Percentiles rank a stretch among this genome's conserved stretches.
These are phyloP conservation scores for Aspergillus fijiensis DNA, from an alignment of 2,329 filamentous ascomycete genomes.

Conservation along the genomic window DNA sequence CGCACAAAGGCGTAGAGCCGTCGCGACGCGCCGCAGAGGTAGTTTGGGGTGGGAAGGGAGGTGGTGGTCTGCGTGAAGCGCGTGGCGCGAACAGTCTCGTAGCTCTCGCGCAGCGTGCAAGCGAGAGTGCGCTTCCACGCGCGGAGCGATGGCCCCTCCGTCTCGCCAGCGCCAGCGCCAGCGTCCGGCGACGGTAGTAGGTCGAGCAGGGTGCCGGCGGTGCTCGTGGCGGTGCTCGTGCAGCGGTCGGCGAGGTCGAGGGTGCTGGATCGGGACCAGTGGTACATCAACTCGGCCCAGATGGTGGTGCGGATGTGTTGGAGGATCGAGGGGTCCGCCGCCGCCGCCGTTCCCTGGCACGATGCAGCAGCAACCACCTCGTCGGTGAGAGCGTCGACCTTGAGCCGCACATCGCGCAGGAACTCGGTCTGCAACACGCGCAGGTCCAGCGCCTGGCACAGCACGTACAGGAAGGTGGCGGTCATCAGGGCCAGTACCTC, in stretches of 20 bases:
- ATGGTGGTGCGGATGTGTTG: not conserved
- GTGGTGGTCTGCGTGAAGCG: slow-evolving; percentile 20
- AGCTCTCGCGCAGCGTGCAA: slow-evolving; percentile 3
- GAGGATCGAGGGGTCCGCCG: not conserved
- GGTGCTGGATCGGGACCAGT: slow-evolving; percentile 16
- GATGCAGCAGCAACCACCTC: not conserved
- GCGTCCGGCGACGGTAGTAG: not conserved
- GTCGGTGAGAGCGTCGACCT: slow-evolving; percentile 10
- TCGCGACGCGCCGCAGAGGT: slow-evolving; percentile 33
- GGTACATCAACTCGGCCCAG: slow-evolving; percentile 19
- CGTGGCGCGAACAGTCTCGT: slow-evolving; percentile 13
- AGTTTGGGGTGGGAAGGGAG: not conserved
- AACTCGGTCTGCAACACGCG: slow-evolving; percentile 33
- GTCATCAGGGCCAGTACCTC: slow-evolving; percentile 58
- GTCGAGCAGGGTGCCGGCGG: slow-evolving; percentile 9
- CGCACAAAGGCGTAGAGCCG: slow-evolving; percentile 40
- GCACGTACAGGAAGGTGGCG: slow-evolving; percentile 54
- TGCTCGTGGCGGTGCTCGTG: not conserved
- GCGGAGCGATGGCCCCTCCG: not conserved
- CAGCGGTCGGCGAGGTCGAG: slow-evolving; percentile 16
- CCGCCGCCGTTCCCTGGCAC: not conserved
- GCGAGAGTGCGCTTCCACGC: slow-evolving; percentile 8
- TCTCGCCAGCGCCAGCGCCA: not conserved
- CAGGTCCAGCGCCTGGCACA: slow-evolving; percentile 61
- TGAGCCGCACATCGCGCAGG: slow-evolving; percentile 4